Evolutionary conservation across 2,329 filamentous ascomycete species (phyloP).

Genomic region (Cercospora canescens): DNA sequence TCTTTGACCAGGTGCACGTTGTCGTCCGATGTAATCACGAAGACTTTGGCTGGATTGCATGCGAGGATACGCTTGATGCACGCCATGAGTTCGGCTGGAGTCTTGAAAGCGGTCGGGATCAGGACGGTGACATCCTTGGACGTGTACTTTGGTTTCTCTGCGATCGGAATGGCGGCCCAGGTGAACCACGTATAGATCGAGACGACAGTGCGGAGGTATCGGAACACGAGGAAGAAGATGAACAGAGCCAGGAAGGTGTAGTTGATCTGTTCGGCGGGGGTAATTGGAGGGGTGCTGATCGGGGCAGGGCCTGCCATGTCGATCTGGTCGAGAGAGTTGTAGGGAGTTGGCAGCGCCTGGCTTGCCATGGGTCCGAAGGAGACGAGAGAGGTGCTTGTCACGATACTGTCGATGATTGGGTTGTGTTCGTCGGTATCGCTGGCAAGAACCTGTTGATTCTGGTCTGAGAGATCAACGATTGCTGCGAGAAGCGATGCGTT

Average conservation of each 20-base stretch:
- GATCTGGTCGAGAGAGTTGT: neutral
- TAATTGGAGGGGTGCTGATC: neutral
- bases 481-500: neutral
- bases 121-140: constrained; percentile 34
- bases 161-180: constrained; percentile 31
- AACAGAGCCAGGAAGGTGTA: constrained; percentile 13
- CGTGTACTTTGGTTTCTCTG: constrained; percentile 28
- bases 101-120: constrained; percentile 38
- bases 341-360: neutral
- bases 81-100: constrained; percentile 29
- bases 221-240: constrained; percentile 23
- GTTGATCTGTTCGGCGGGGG: neutral
- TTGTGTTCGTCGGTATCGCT: neutral
- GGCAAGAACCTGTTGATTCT: neutral
- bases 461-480: neutral
- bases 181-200: constrained; percentile 30
- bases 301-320: neutral
- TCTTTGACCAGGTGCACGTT: constrained; percentile 27
- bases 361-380: neutral
- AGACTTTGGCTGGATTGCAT: constrained; percentile 28
- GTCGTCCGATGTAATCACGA: constrained; percentile 31
- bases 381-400: neutral
- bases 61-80: constrained; percentile 31
- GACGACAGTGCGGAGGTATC: constrained; percentile 34
- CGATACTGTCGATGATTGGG: neutral